phyloP scores from a whole-genome alignment of 306 rosid genomes.

The Medicago lupulina region DNA sequence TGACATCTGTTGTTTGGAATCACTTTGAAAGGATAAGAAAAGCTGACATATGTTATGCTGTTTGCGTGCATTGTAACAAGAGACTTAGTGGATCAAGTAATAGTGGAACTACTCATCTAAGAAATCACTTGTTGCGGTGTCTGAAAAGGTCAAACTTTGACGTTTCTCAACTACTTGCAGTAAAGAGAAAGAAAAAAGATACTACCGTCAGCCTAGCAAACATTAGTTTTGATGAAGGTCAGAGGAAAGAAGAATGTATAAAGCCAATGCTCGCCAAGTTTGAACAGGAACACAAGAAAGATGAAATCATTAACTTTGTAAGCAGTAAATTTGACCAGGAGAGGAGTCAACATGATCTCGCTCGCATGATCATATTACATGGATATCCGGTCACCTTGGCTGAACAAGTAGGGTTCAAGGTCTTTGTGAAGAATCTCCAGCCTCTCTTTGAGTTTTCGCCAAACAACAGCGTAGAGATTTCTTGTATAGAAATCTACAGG shows the following conservation, averaged over 20 bases:
- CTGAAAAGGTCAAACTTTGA: conserved; percentile 87
- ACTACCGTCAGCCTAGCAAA: conserved; percentile 59
- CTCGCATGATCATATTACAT: conserved; percentile 90
- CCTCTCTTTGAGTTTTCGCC: conserved; percentile 86
- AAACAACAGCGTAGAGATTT: conserved; percentile 59
- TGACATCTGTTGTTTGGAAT: conserved; percentile 97
- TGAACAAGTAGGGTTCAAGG: conserved; percentile 94
- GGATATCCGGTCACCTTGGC: conserved; percentile 86
- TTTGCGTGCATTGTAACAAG: conserved; percentile 93
- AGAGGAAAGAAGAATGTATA: conserved; percentile 72
- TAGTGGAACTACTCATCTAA: conserved; percentile 95
- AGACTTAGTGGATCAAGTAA: conserved; percentile 98
- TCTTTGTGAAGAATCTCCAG: conserved; percentile 94
- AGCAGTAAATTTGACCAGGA: conserved; percentile 83
- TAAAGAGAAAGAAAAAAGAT: conserved; percentile 91
- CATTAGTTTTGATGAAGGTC: conserved; percentile 75
- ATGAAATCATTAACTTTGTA: conserved; percentile 66
- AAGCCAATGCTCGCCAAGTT: conserved; percentile 73
- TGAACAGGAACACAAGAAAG: conserved; percentile 83
- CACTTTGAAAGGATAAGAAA: conserved; percentile 95
- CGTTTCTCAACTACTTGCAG: conserved; percentile 92
- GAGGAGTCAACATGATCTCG: conserved; percentile 89
- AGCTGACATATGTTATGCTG: conserved; percentile 89
- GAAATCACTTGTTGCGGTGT: conserved; percentile 96
- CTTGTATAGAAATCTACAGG: conserved; percentile 73